phyloP scores from a whole-genome alignment of 2,329 filamentous ascomycete genomes.

The Aspergillus novoparasiticus region DNA sequence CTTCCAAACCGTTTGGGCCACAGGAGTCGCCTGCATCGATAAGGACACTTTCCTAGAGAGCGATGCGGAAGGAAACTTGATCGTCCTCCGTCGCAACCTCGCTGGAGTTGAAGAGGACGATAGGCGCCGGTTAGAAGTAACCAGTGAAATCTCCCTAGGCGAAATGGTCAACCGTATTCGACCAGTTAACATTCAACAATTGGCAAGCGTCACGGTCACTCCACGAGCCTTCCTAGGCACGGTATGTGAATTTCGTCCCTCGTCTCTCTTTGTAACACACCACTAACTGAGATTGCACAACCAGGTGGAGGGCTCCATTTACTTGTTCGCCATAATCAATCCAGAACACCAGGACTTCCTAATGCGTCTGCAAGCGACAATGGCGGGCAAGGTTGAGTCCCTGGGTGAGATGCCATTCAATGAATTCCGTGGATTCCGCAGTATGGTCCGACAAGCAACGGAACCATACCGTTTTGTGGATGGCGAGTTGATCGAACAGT shows the following conservation, averaged over 20 bases:
- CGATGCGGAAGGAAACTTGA: slow-evolving; percentile 84
- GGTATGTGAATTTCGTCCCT: slow-evolving; percentile 54
- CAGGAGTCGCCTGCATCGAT: slow-evolving; percentile 72
- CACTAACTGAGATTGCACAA: not conserved
- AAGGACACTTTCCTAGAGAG: slow-evolving; percentile 77
- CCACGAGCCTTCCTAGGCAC: slow-evolving; percentile 88
- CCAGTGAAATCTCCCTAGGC: slow-evolving; percentile 80
- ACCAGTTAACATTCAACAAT: slow-evolving; percentile 68
- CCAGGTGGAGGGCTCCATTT: slow-evolving; percentile 86
- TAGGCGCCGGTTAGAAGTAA: slow-evolving; percentile 68
- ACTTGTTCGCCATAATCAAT: slow-evolving; percentile 81
- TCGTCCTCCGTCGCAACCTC: slow-evolving; percentile 74
- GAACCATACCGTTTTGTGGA: slow-evolving; percentile 88
- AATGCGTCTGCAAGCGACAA: slow-evolving; percentile 74
- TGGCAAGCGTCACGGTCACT: slow-evolving; percentile 67
- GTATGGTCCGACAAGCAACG: slow-evolving; percentile 67
- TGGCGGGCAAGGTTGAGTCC: slow-evolving; percentile 67
- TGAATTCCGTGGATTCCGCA: slow-evolving; percentile 80
- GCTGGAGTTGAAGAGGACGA: slow-evolving; percentile 76
- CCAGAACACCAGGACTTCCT: slow-evolving; percentile 74
- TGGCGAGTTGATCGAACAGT: slow-evolving; percentile 84
- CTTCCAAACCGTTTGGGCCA: slow-evolving; percentile 79
- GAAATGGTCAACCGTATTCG: slow-evolving; percentile 93
- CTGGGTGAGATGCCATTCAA: slow-evolving; percentile 77
- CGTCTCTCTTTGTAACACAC: not conserved